phyloP scores from a whole-genome alignment of 352 stramenopile species.

The Peronospora belbahrii region DNA sequence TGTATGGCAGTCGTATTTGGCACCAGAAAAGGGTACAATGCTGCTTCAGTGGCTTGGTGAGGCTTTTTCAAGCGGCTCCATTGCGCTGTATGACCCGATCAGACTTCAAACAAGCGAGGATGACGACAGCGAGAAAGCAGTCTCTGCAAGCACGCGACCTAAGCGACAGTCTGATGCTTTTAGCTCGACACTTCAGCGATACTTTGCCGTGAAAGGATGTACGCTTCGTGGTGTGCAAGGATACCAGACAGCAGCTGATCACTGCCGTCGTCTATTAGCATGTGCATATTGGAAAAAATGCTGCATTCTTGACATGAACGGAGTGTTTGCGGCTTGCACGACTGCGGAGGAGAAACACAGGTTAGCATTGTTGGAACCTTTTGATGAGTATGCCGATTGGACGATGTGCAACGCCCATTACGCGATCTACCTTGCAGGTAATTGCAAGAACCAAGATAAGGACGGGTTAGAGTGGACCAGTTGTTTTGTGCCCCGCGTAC shows the following conservation, averaged over 20 bases:
- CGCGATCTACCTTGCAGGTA: conserved; percentile 45
- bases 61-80: conserved; percentile 31
- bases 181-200: conserved; percentile 40
- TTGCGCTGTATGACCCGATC: conserved; percentile 62
- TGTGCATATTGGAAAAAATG: conserved; percentile 30
- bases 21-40: conserved; percentile 32
- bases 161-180: conserved; percentile 26
- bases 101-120: conserved; percentile 21
- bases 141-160: background rate
- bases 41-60: conserved; percentile 41
- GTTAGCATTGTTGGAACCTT: conserved; percentile 44
- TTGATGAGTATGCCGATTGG: conserved; percentile 69
- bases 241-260: conserved; percentile 34
- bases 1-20: conserved; percentile 51
- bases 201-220: conserved; percentile 67
- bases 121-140: background rate
- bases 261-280: conserved; percentile 30
- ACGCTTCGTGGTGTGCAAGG: conserved; percentile 36
- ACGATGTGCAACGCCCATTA: conserved; percentile 61
- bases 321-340: conserved; percentile 34
- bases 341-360: conserved; percentile 35
- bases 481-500: conserved; percentile 5
- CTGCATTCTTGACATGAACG: conserved; percentile 60
- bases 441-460: conserved; percentile 9
- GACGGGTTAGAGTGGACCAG: conserved; percentile 24